Base-by-base conservation (phyloP, 73 alveolate genomes). In the Stentor coeruleus region DNA sequence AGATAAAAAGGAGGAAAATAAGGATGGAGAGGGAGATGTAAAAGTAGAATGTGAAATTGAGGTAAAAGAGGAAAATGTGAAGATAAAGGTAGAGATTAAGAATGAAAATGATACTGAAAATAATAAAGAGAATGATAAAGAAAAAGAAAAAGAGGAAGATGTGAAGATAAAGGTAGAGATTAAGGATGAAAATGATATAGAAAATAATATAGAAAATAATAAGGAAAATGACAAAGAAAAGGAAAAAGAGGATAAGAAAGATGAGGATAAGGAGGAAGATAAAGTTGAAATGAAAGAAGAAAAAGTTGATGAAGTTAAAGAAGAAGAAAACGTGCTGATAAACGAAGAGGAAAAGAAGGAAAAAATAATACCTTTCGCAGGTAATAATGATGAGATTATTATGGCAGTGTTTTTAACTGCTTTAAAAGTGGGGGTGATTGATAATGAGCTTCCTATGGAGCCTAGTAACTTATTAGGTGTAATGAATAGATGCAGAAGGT, bases 401-500 rank as follows among this genome's bases (percentile, higher is more conserved):
- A 26, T 66, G 1, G 40, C n/a, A 66, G 33, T 66, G 2, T 31
- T 66, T 31, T 40, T 66, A 1, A 66, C 79, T 11, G 36, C 42
- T 66, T 26, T 66, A 26, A 20, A 66, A 66, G 79, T 66, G 20
- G 79, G 42, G 11, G 33, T 66, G 0, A 66, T 11, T 28, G 79
- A 20, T 26, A 40, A 66, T 28, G 41, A 66, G 20, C 79, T 66
- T 66, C 79, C 79, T 26, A 1, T 66, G 2, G 79, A 66, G 79
- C 79, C 79, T 20, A 66, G 79, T 66, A 20, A 20, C 2, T 33
- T 66, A 26, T 2, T 1, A 33, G 33, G n/a, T 20, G 36, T 26
- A 14, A 66, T 66, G 79, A 66, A 66, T 33, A 37, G 37, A 26
- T 66, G 79, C 79, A 66, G 33, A 66, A 20, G 79, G 14, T 20